Base-by-base conservation (phyloP, 306 rosid genomes). In the Heteromeles arbutifolia region DNA sequence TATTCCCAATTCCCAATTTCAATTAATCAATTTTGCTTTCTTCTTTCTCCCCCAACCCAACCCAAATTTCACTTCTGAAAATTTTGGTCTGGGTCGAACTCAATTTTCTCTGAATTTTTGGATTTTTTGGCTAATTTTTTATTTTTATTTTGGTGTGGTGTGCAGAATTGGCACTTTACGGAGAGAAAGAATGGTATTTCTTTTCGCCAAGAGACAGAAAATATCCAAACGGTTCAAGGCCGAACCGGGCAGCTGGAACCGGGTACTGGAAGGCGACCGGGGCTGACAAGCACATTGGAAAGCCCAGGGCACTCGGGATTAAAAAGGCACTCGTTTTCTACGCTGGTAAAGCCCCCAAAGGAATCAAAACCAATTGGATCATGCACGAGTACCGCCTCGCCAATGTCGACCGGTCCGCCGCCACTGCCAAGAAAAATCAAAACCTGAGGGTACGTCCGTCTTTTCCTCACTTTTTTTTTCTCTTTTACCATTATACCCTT, bases 211-310 rank as follows among this genome's bases (percentile, higher is more conserved):
- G 99, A 72, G 99, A 95, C 52, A 58, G 97, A 31, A 95, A 95
- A 64, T 95, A 95, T 59, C 99, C 99, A 0, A 95, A 95, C 82
- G 99, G 99, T 19, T 95, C 99, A 1, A 78, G 99, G 22, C 99
- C 99, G 28, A 95, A 95, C 84, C 85, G 97, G 68, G 96, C 99
- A 5, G 97, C 98, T 0, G 96, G 97, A 56, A 77, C 80, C 54
- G 98, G 98, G 11, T 92, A 92, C 22, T 95, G 98, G 97, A 95
- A 95, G 69, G 98, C 98, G 3, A 95, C 98, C 15, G 98, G 98
- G 10, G 98, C 96, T 0, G 98, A 92, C 71, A 95, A 95, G 86
- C 93, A 96, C 68, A 95, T 95, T 2, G 96, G 98, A 18, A 88
- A 87, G 70, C 95, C 96, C 11, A 92, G 90, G 68, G 8, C 97